These are phyloP conservation scores for Brassica balearica DNA, from an alignment of 441 rosid species.

Conservation along the genomic window DNA sequence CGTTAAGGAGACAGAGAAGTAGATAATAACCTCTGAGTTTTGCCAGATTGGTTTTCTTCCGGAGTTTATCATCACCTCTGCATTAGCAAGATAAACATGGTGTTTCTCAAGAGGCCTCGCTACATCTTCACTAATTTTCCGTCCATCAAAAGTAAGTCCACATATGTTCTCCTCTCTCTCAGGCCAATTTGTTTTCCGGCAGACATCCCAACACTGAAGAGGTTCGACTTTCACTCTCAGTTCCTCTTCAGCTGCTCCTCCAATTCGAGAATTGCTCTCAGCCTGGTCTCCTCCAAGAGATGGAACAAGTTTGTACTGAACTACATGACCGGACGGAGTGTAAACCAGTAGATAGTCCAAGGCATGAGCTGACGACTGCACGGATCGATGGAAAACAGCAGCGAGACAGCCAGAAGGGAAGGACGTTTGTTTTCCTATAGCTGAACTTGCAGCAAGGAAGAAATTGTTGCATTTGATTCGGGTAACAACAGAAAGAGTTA, in stretches of 20 bases:
- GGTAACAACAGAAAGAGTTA: conserved; percentile 93
- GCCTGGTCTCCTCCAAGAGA: conserved; percentile 63
- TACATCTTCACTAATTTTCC: conserved; percentile 51
- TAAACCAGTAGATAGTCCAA: conserved; percentile 86
- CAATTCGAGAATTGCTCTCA: conserved; percentile 57
- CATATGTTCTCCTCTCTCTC: conserved; percentile 86
- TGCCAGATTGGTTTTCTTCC: conserved; percentile 90
- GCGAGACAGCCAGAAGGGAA: conserved; percentile 91
- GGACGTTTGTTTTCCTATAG: conserved; percentile 63
- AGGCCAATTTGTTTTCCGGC: conserved; percentile 90
- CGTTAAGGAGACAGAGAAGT: not conserved
- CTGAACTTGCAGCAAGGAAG: conserved; percentile 88
- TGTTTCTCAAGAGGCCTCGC: conserved; percentile 64
- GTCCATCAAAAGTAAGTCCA: conserved; percentile 56
- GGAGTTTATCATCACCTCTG: conserved; percentile 81
- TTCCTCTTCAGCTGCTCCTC: conserved; percentile 81
- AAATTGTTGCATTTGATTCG: conserved; percentile 78
- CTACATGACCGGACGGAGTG: conserved; percentile 91
- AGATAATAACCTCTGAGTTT: conserved; percentile 67
- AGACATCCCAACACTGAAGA: conserved; percentile 97
- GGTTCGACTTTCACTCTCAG: conserved; percentile 80
- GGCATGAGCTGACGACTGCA: conserved; percentile 54
- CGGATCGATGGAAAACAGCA: conserved; percentile 76
- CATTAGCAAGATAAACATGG: conserved; percentile 82
- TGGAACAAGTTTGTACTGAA: conserved; percentile 82